phyloP scores from a whole-genome alignment of 345 rosid species.

The Eucalyptus coolabah region DNA sequence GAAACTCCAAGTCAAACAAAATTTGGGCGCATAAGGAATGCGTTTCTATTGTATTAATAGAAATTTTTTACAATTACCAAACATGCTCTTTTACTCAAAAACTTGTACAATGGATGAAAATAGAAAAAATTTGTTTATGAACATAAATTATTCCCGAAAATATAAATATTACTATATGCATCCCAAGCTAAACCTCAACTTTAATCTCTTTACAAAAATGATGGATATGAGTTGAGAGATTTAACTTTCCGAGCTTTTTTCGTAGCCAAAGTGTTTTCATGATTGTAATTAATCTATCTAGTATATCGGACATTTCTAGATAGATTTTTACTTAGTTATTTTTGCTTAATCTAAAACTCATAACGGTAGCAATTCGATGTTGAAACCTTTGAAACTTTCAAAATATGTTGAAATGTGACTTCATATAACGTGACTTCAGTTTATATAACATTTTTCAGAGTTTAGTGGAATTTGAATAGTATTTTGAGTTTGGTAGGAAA shows the following conservation, averaged over 20 bases:
- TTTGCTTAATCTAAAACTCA: background rate
- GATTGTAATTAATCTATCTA: background rate
- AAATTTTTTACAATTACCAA: no score
- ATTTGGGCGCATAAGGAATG: accelerated
- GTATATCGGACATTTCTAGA: accelerated
- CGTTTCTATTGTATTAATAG: no score
- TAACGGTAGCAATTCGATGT: accelerated
- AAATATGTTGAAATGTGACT: background rate
- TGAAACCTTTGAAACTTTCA: background rate
- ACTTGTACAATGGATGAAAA: accelerated
- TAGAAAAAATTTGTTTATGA: accelerated
- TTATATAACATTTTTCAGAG: background rate
- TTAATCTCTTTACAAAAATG: background rate
- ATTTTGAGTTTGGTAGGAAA: background rate
- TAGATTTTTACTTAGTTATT: background rate
- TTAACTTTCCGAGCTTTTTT: background rate
- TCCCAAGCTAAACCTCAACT: background rate
- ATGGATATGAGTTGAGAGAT: background rate
- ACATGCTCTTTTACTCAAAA: accelerated
- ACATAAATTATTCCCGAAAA: no score
- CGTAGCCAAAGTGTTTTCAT: background rate
- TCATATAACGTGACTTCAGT: no score
- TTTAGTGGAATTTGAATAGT: background rate
- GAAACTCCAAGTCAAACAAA: no score
- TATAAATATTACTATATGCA: accelerated